Evolutionary conservation across 768 basidiomycete species (phyloP), one percentile per base, ranked within the genome.

Genomic region (Trametes cubensis): DNA sequence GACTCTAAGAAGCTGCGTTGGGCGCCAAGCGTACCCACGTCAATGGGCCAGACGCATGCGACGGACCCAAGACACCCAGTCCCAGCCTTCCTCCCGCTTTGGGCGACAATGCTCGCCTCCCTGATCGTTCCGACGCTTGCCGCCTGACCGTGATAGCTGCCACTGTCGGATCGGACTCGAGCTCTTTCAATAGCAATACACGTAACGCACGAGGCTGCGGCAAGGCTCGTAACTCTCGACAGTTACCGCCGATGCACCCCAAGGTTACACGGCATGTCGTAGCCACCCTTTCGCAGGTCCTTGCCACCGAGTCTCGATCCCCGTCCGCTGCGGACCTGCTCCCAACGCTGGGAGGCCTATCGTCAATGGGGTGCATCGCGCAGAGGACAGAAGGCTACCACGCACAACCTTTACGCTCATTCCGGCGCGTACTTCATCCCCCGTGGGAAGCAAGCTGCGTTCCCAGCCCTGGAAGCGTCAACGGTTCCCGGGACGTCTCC

Each of bases 1-100:
- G 61, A 62, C 49, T 52, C 51, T 45, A 41, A 51, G 55, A 53
- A 52, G 55, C 21, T 38, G 5, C 10, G 5, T 21, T 23, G 17
- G 47, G 61, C 61, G 61, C 55, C 61, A 51, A 62, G 55, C 26
- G 47, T 34, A 56, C 55, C 42, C 61, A 62, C 61, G 61, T 52
- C 61, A 45, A 28, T 13, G 20, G 14, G 28, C 20, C 40, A 40
- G 26, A 48, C 28, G 40, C 57, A 45, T n/a, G 41, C 39, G 61
- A 6, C 40, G 55, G 49, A 62, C 55, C 55, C 55, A 46, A 41
- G 55, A 55, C 61, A 59, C 58, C 56, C 47, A 28, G 28, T 28
- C 28, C n/a, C n/a, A n/a, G n/a, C n/a, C n/a, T n/a, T n/a, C n/a
- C 28, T 58, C 20, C 21, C 20, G 23, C n/a, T 38, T 38, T 7